Base-by-base conservation (phyloP, 192 early-diverging fungal species). In the Backusella australiensis region DNA sequence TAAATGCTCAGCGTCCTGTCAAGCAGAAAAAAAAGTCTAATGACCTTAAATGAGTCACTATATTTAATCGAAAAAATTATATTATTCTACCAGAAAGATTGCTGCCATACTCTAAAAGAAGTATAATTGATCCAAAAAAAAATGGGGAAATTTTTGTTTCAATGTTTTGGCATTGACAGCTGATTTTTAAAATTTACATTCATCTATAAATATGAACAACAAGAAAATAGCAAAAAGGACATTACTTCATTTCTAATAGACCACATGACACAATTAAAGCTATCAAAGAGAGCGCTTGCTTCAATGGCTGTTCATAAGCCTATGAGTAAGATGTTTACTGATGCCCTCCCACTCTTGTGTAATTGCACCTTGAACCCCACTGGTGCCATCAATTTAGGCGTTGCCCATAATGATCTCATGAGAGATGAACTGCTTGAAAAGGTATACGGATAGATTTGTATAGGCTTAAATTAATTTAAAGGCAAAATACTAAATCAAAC, bases 301-400 rank as follows among this genome's bases (percentile, higher is more conserved):
- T 44, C 41, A 6, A 36, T 71, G 42, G 44, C n/a, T 46, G 29
- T 71, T 34, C 21, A 44, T 23, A 46, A 41, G 26, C 69, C 69
- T n/a, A 32, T 71, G 26, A 32, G 17, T 29, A 26, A 71, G 26
- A 42, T 39, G 23, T 71, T 71, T 46, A 15, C 11, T 19, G 42
- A 46, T 2, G 12, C 29, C 1, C 9, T 71, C 32, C n/a, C 36
- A 0, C 39, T 44, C 15, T 21, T 71, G 8, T 12, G 38, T 32
- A n/a, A 71, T 15, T 26, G 23, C 17, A 23, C 29, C 2, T 46
- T 32, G 9, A 95, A 95, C 69, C 88, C 89, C 2, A 59, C 69
- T 9, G 96, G 95, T 17, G 90, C 95, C 72, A 85, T 97, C 73
- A 95, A 95, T 68, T 84, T 95, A 0, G 95, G 42, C 15, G 15